Evolutionary conservation across 2,329 filamentous ascomycete species (phyloP), one percentile per base, ranked within the genome.

Genomic region (Aspergillus sp.): DNA sequence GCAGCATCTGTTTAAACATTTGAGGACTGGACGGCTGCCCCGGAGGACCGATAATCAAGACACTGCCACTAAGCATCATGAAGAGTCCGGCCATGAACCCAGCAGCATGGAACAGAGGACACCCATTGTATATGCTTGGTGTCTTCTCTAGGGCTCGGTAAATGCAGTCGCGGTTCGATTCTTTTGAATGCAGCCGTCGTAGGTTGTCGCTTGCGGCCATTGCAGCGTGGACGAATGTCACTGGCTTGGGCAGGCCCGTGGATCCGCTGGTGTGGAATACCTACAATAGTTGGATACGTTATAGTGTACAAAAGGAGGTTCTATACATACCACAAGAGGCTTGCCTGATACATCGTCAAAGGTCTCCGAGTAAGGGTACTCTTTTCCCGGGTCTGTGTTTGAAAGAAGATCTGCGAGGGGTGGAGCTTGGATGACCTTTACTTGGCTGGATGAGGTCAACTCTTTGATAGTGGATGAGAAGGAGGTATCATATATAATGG

Each of bases 191-290:
- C 14, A 57, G 21, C 8, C 5, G 27, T 6, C 44, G 44, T 11
- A 49, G 12, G 8, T 19, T 33, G 44, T 56, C 59, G 25, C 19
- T 35, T 5, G 52, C 48, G 4, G 52, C 52, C 12, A 61, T 14
- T 15, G 59, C 52, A 9, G 27, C 21, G n/a, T 56, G 56, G 21
- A 48, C 33, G 31, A 52, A 43, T 6, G 59, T 6, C 7, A 61
- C 56, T 5, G 56, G 59, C 17, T 56, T 58, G 14, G 49, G 56
- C 23, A 54, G 39, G 3, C 55, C 59, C 11, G 59, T 61, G 3
- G 59, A 61, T 4, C 59, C 59, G 25, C 41, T 53, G 6, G 56
- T 61, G 37, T 61, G 59, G 6, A 60, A 35, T 9, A 57, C 8
- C 58, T 58, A 39, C 12, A 12, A 41, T 11, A 21, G n/a, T 25